Evolutionary conservation across 129 eudicot genomes (phyloP), one percentile per base, ranked within the genome.

Genomic region (Chrysanthemum lavandulifolium): DNA sequence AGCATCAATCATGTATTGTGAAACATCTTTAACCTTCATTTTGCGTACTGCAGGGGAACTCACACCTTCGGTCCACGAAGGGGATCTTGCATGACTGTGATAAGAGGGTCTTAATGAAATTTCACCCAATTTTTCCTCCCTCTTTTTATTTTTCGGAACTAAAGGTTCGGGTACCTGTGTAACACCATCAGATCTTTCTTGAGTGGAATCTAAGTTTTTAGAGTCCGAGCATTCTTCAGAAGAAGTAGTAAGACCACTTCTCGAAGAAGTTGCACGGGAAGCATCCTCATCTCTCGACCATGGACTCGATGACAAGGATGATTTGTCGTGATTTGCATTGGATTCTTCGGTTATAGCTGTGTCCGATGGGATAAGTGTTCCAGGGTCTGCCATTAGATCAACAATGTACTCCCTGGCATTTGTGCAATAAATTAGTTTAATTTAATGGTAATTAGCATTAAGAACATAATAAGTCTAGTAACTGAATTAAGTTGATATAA

Each of bases 41-140:
- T 81, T 90, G 5, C 81, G 86, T 36, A 72, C 93, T 62, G 89
- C 97, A 29, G 97, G 96, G 25, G 96, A 90, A 79, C 96, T 90
- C 29, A 94, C 81, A 40, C 98, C 98, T 88, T 94, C 97, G 0
- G 98, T 94, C 98, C 98, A 94, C 5, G 98, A 94, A 78, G 98
- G 97, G 65, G 97, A 90, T 78, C 89, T 77, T 49, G 87, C 87
- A 73, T 81, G 98, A 58, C 80, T 15, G 60, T 83, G 51, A 66
- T 73, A 59, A 73, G 47, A 79, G 31, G 84, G 79, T 63, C 85
- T 86, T 67, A 45, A 10, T 2, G 81, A 54, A 71, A 71, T 25
- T 57, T 75, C 86, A 66, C 62, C 43, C 61, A 48, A 29, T 23
- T 53, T 53, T 19, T 70, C 64, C 83, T 75, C 78, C 65, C 47